Conservation (phyloP, 2,329 filamentous ascomycete genomes). For the Davidsoniella virescens region DNA sequence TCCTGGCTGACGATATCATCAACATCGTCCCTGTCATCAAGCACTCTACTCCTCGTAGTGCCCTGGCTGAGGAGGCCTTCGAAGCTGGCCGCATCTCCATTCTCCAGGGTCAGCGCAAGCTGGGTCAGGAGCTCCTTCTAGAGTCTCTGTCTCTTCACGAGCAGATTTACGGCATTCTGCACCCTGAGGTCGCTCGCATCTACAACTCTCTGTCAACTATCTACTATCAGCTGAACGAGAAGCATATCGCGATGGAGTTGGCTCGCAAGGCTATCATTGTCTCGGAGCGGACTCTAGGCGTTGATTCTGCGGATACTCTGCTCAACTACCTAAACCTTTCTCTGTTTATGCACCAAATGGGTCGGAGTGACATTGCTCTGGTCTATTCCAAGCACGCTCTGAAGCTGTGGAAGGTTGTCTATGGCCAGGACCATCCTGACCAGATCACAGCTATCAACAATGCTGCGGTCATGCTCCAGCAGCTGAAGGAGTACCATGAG, state of each 20-base stretch:
- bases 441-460: conserved; percentile 99
- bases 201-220: conserved; percentile 93
- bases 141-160: conserved; percentile 93
- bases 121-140: conserved; percentile 88
- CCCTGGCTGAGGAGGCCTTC: conserved; percentile 84
- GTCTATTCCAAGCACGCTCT: conserved; percentile 83
- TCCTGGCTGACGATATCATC: conserved; percentile 69
- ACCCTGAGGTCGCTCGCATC: conserved; percentile 86
- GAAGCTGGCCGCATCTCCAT: conserved; percentile 95
- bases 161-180: conserved; percentile 94
- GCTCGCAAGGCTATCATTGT: conserved; percentile 95
- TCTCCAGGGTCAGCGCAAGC: conserved; percentile 83
- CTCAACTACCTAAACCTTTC: conserved; percentile 92
- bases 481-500: conserved; percentile 85
- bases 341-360: conserved; percentile 80
- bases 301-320: conserved; percentile 87
- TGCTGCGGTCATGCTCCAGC: conserved; percentile 93
- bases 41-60: conserved; percentile 79
- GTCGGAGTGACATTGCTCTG: conserved; percentile 78
- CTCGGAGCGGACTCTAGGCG: conserved; percentile 79
- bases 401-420: conserved; percentile 93
- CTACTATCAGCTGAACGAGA: conserved; percentile 96
- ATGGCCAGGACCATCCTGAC: conserved; percentile 83
- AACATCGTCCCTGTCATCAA: conserved; percentile 93
- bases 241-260: conserved; percentile 85